Evolutionary conservation across 352 stramenopile genomes (phyloP), one percentile per base, ranked within the genome.

Genomic region (Plasmopara muralis): DNA sequence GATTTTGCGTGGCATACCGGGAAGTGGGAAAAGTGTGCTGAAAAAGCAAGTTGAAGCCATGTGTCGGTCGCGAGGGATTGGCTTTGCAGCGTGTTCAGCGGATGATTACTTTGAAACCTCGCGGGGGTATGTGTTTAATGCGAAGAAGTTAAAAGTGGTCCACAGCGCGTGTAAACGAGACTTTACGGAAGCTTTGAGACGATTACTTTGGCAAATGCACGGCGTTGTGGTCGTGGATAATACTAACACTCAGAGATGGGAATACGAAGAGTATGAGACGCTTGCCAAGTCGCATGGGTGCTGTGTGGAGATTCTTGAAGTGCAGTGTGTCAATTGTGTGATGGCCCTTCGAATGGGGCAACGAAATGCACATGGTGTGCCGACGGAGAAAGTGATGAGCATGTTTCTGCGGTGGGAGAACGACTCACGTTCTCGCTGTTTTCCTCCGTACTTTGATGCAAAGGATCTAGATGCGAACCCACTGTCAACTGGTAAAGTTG

Each of bases 371-470:
- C 80, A 90, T 33, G 80, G 77, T 9, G 80, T 90, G 2, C 47
- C 66, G 34, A 57, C 68, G 4, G 41, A 63, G 13, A 87, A 87
- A 59, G 77, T 89, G 9, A 60, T 87, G 30, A 68, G 72, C 28
- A 90, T 90, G 80, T 83, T 77, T 39, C 40, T 79, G 52, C 75
- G 80, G 4, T 90, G 74, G 74, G 67, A 88, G 29, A 28, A 56
- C 0, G 77, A 90, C 38, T 9, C 14, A 0, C 68, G 53, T 33
- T 70, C 70, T 20, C 48, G 59, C 30, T 47, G 43, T 14, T 85
- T 85, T 15, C 48, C 48, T 1, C 73, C 78, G 1, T 64, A 66
- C 13, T 87, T 89, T 59, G 62, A 73, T 12, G 46, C 78, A 47
- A 20, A 67, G 31, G 31, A 62, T n/a, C 42, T 87, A 14, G 63